Percentiles rank a stretch among this genome's conserved stretches.
phyloP scores from a whole-genome alignment of 129 eudicot genomes.

The Pittosporum tobira region DNA sequence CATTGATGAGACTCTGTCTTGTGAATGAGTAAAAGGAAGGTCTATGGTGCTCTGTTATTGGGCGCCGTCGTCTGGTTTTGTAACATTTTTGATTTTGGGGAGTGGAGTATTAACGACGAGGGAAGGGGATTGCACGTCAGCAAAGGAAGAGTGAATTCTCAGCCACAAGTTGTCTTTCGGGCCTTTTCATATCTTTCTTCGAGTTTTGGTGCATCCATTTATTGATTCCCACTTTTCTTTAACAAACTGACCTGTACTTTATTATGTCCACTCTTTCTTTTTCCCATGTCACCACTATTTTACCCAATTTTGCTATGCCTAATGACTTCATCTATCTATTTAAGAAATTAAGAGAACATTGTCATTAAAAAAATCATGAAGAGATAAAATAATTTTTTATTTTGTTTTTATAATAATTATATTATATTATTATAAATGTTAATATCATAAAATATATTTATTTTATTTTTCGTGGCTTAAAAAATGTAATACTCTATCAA shows the following conservation, averaged over 20 bases:
- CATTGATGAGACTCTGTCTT: conserved; percentile 22
- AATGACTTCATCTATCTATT: too few species aligned
- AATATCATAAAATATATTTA: too few species aligned
- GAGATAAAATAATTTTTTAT: too few species aligned
- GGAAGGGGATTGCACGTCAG: conserved; percentile 22
- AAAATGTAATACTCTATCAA: too few species aligned
- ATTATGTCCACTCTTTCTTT: neutral
- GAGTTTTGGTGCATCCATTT: conserved; percentile 12
- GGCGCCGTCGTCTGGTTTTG: neutral
- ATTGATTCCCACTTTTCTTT: neutral
- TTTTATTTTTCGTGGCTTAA: too few species aligned
- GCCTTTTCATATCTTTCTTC: conserved; percentile 17
- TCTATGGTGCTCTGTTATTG: neutral
- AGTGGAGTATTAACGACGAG: neutral
- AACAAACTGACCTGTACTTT: neutral
- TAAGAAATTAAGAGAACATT: too few species aligned
- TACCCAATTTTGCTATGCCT: too few species aligned
- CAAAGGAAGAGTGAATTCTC: conserved; percentile 9
- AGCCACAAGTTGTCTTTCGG: conserved; percentile 30
- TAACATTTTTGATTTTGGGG: too few species aligned
- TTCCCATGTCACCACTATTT: conserved; percentile 18
- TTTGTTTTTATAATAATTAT: too few species aligned
- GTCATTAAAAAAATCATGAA: too few species aligned
- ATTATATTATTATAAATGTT: too few species aligned
- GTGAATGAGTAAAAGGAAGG: too few species aligned